A percentile compares a stretch with the other conserved stretches of the same genome.
phyloP scores from a whole-genome alignment of 257 asterid species.

The Solanum corneliomulleri region DNA sequence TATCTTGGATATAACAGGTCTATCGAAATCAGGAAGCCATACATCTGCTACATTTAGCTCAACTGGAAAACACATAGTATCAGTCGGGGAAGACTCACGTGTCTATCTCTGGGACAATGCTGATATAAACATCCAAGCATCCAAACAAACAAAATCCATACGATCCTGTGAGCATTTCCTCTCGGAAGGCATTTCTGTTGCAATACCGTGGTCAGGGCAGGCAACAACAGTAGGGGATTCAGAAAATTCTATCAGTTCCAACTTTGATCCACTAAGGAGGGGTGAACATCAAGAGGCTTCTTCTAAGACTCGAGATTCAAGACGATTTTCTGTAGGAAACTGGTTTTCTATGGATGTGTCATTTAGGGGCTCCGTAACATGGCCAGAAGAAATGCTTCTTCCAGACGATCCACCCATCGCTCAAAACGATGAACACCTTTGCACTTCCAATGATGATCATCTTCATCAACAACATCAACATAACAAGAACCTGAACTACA shows the following conservation, averaged over 20 bases:
- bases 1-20: constrained; percentile 22
- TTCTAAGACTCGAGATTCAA: constrained; percentile 23
- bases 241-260: neutral
- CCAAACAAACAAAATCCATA: constrained; percentile 35
- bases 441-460: neutral
- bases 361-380: constrained; percentile 36
- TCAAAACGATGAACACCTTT: constrained; percentile 1
- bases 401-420: constrained; percentile 5
- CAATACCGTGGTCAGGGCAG: constrained; percentile 45
- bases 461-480: constrained; percentile 5
- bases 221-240: neutral
- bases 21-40: constrained; percentile 55
- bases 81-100: constrained; percentile 67
- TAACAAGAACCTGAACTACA: neutral
- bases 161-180: constrained; percentile 65
- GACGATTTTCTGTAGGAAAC: constrained; percentile 47
- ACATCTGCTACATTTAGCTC: constrained; percentile 59
- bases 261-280: neutral
- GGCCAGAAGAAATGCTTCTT: constrained; percentile 94
- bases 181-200: constrained; percentile 39
- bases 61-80: constrained; percentile 51
- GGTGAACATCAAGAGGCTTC: constrained; percentile 3
- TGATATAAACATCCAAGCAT: constrained; percentile 20
- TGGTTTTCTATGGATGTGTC: constrained; percentile 63
- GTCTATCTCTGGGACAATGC: constrained; percentile 62